Conservation (phyloP, 2,329 filamentous ascomycete species). For the Mollisia scopiformis region DNA sequence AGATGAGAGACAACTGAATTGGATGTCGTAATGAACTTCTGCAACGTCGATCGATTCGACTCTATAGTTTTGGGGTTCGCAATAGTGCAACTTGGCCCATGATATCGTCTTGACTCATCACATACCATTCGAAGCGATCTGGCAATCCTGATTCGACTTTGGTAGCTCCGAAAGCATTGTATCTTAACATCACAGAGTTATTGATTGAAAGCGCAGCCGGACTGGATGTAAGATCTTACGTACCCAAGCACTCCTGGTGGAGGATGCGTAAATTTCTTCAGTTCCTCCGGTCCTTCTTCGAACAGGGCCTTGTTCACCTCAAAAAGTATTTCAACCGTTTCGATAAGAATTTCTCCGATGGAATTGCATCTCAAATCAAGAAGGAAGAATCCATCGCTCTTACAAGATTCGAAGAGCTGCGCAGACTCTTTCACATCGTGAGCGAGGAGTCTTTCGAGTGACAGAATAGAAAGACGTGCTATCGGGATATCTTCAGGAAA, state of each 20-base stretch:
- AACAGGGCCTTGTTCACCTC: neutral
- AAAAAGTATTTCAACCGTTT: neutral
- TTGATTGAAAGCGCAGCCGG: neutral
- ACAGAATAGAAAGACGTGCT: neutral
- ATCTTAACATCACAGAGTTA: neutral
- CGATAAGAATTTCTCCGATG: neutral
- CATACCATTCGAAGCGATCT: constrained; percentile 3
- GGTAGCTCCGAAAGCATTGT: neutral
- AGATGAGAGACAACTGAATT: neutral
- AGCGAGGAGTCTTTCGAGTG: neutral
- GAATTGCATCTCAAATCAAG: neutral
- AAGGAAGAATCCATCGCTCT: constrained; percentile 1
- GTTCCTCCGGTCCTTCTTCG: neutral
- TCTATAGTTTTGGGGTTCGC: neutral
- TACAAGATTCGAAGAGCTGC: neutral
- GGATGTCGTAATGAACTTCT: neutral
- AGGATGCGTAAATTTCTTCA: neutral
- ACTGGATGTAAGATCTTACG: too few relatives aligned
- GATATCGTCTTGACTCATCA: constrained; percentile 2
- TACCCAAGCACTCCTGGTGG: constrained; percentile 1
- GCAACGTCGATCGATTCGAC: neutral
- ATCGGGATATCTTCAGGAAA: neutral
- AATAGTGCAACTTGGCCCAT: neutral
- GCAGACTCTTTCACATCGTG: neutral
- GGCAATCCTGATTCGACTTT: constrained; percentile 1